Evolutionary conservation across 306 rosid species (phyloP).

Genomic region (Begonia loranthoides): DNA sequence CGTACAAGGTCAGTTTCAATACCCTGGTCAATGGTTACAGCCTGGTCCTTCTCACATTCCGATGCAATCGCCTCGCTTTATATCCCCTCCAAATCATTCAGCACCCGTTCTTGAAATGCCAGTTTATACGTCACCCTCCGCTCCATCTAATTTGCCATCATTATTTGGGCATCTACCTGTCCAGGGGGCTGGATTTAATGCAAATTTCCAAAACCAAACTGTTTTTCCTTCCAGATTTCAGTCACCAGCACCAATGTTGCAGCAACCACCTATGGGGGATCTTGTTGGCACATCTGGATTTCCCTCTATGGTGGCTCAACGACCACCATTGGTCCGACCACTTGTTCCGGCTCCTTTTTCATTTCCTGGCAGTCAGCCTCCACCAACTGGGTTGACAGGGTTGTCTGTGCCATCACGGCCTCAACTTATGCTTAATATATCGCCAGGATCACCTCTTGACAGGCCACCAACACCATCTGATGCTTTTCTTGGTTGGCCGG

Average conservation of each 20-base stretch:
- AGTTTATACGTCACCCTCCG: conserved; percentile 30
- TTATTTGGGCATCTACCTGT: conserved; percentile 40
- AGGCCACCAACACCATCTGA: conserved; percentile 22
- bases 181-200: conserved; percentile 30
- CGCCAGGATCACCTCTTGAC: conserved; percentile 24
- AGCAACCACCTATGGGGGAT: conserved; percentile 32
- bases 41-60: conserved; percentile 28
- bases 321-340: conserved; percentile 26
- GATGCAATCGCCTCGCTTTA: conserved; percentile 22
- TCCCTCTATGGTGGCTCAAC: conserved; percentile 26
- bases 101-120: conserved; percentile 17
- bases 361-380: conserved; percentile 24
- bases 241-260: conserved; percentile 26
- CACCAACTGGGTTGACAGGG: conserved; percentile 26
- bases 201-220: conserved; percentile 27
- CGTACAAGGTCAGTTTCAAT: conserved; percentile 32
- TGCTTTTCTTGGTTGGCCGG: conserved; percentile 25
- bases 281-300: conserved; percentile 37
- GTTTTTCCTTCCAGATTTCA: conserved; percentile 26
- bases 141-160: conserved; percentile 27
- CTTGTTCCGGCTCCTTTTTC: conserved; percentile 32
- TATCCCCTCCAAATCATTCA: conserved; percentile 28
- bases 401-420: conserved; percentile 27
- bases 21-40: conserved; percentile 45
- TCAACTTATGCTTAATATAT: conserved; percentile 31